Base-by-base conservation (phyloP, 768 basidiomycete species). In the Boletus sensibilis region DNA sequence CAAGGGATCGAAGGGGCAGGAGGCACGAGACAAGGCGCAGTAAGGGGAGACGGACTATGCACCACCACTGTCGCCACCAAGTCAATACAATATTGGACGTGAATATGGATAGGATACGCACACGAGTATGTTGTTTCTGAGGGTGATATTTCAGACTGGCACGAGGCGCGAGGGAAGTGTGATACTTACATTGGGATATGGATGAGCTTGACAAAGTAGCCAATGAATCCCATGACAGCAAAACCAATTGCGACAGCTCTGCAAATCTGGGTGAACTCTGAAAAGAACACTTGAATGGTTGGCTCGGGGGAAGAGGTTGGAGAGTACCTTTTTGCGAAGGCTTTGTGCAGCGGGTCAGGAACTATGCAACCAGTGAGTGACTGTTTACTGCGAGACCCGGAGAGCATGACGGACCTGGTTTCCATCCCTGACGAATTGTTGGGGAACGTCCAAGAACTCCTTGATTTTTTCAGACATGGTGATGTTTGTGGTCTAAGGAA, bases 221-320 rank as follows among this genome's bases (percentile, higher is more conserved):
- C 97, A 72, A 99, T 94, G 82, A 98, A 96, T 16, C 97, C 97
- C 95, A 98, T 98, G 63, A 99, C 92, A 49, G 88, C 93, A 68
- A 99, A 99, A 14, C 97, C 97, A 58, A 98, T 87, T 2, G 94
- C 94, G 52, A 99, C 94, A 34, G 97, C 97, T 72, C 87, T 89
- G 78, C 88, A 98, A 62, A 99, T 95, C 71, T 96, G 93, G 40
- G 84, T 64, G 75, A 95, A 99, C 73, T 99, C 97, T 99, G 72
- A 20, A 59, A 33, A 48, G 21, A 31, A 53, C 16, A 4, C 12
- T 43, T 60, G 44, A 66, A 27, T 33, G 31, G 5, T 31, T 52
- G 38, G 11, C n/a, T 39, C 10, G 11, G 8, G 46, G 34, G 29
- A 21, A 18, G 41, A 49, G 13, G 52, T 35, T 9, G n/a, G 44